Evolutionary conservation across 768 basidiomycete genomes (phyloP), one percentile per base, ranked within the genome.

Genomic region (Lentinula guzmanii): DNA sequence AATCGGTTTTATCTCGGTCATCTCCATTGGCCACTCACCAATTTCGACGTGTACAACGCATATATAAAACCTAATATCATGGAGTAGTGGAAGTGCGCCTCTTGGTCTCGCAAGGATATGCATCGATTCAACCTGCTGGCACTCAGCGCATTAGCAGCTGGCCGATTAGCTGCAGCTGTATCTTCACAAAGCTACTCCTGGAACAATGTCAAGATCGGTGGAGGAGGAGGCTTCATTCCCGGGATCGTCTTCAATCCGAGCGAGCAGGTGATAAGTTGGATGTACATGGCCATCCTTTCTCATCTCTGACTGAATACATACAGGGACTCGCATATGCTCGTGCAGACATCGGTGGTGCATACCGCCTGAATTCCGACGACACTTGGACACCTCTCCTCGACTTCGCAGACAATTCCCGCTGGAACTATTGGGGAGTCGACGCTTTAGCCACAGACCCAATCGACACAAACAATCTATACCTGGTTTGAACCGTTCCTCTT

Each of bases 341-440:
- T 24, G 86, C 85, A 8, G 86, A 87, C 69, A 86, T 88, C 41
- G 85, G 86, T 58, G 86, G 85, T 31, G 84, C 82, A 21, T 86
- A 87, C 70, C 83, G 77, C 66, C 71, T 87, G 67, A 86, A 87
- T 67, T 43, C 82, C 1, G 82, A 85, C 65, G 81, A 84, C 56
- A 72, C 82, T 2, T 87, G 86, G 86, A 83, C 82, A 0, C 84
- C 86, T 43, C 71, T 87, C 21, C 73, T 85, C 41, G 86, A 87
- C 66, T 86, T 83, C 61, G 77, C 48, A 10, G 51, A 51, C 61
- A 63, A 79, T 63, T 63, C 75, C 11, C 68, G 75, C 51, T 86
- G 86, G 86, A 79, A 83, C 58, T 80, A 83, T 63, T 85, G 82
- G 83, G 83, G 84, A 24, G 76, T 81, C 18, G 84, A 85, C 65